Evolutionary conservation across 192 early-diverging fungal species (phyloP).

Genomic region (Chytriomyces sp.): DNA sequence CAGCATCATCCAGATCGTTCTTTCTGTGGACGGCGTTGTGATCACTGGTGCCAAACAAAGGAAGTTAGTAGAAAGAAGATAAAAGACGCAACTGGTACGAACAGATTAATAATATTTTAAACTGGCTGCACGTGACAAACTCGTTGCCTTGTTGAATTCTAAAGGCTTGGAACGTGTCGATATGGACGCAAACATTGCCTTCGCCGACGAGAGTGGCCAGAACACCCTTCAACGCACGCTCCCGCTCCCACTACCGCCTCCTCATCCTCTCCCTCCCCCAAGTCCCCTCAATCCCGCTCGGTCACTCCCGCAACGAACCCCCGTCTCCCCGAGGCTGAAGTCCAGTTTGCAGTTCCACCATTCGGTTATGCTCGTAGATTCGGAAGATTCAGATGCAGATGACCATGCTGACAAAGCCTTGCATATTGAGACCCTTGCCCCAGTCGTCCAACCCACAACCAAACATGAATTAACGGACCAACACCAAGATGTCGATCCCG

Average conservation of each 20-base stretch:
- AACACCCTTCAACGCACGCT: not conserved
- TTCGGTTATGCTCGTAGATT: not conserved
- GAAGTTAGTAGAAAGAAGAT: no score
- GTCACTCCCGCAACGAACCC: not conserved
- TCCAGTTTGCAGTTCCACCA: not conserved
- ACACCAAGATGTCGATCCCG: not conserved
- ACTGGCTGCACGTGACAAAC: no score
- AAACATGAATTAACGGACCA: not conserved
- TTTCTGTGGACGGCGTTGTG: not conserved
- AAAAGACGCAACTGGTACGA: no score
- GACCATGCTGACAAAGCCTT: not conserved
- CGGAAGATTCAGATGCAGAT: not conserved
- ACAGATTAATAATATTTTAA: no score
- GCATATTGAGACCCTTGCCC: not conserved
- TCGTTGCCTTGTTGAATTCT: no score
- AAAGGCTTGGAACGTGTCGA: no score
- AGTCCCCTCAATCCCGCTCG: not conserved
- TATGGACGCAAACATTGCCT: no score
- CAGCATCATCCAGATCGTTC: not conserved
- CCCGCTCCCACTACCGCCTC: not conserved
- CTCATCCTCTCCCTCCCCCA: not conserved
- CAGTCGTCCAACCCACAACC: not conserved
- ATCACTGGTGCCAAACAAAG: no score
- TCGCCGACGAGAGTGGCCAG: not conserved
- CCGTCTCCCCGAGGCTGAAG: not conserved